phyloP scores from a whole-genome alignment of 2,329 filamentous ascomycete species.

The Colletotrichum musicola region DNA sequence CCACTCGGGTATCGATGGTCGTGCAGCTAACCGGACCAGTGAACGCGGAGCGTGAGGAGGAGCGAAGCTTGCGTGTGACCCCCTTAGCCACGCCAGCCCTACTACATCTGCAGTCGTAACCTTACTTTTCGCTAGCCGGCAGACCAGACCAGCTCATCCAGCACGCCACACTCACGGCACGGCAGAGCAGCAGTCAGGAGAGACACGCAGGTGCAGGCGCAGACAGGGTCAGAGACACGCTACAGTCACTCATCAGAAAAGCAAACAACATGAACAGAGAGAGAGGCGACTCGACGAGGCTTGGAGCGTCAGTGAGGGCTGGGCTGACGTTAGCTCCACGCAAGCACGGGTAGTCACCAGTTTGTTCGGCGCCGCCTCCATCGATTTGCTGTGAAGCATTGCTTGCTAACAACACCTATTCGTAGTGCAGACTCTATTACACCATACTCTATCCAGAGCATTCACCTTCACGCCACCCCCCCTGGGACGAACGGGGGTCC shows the following conservation, averaged over 20 bases:
- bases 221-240: neutral
- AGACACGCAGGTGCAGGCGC: neutral
- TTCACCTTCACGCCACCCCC: too few species aligned
- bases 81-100: slow-evolving; percentile 31
- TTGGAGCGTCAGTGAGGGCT: neutral
- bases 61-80: neutral
- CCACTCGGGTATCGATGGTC: slow-evolving; percentile 28
- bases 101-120: slow-evolving; percentile 19
- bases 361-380: neutral
- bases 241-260: neutral
- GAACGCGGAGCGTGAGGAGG: slow-evolving; percentile 25
- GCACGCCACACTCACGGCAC: neutral
- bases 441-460: too few species aligned
- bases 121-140: neutral
- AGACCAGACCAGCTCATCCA: neutral
- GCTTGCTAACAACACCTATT: neutral
- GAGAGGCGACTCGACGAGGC: neutral
- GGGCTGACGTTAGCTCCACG: slow-evolving; percentile 31
- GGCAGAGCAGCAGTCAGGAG: neutral
- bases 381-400: neutral
- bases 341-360: slow-evolving; percentile 24
- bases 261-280: neutral
- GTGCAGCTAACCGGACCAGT: slow-evolving; percentile 17
- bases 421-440: too few species aligned
- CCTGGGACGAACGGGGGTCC: slow-evolving; percentile 8